Conservation (phyloP, 2,329 filamentous ascomycete genomes). For the Exserohilum rostratum region DNA sequence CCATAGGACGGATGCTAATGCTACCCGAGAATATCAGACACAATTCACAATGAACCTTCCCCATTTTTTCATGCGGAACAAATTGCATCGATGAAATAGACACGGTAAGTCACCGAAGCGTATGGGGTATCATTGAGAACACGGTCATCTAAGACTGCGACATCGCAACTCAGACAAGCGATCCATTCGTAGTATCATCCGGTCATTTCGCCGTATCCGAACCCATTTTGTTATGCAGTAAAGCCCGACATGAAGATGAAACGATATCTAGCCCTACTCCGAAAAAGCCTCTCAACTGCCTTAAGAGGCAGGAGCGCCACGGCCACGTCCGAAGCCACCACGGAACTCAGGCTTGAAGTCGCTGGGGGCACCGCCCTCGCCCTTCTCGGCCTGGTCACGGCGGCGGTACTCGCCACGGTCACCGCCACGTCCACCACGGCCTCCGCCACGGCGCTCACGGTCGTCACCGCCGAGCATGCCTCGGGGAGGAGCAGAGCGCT, state of each 20-base stretch:
- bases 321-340: constrained; percentile 51
- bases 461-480: constrained; percentile 92
- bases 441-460: constrained; percentile 78
- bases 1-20: neutral
- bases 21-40: neutral
- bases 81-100: neutral
- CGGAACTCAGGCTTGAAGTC: constrained; percentile 54
- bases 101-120: constrained; percentile 30
- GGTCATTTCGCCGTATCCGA: constrained; percentile 47
- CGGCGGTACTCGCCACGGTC: constrained; percentile 73
- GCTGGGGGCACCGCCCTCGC: constrained; percentile 48
- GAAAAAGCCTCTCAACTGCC: constrained; percentile 29
- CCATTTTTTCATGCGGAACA: neutral
- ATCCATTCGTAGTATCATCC: constrained; percentile 48
- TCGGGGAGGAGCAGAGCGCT: constrained; percentile 95
- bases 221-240: constrained; percentile 45
- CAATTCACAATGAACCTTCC: neutral
- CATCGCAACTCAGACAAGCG: constrained; percentile 33
- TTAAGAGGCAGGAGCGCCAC: constrained; percentile 47
- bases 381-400: constrained; percentile 69
- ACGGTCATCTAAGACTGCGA: constrained; percentile 33
- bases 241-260: constrained; percentile 35
- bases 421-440: constrained; percentile 67
- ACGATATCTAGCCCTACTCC: constrained; percentile 27
- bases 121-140: constrained; percentile 48